Conservation (phyloP, 352 stramenopile species). For the Phytopythium mirpurense region DNA sequence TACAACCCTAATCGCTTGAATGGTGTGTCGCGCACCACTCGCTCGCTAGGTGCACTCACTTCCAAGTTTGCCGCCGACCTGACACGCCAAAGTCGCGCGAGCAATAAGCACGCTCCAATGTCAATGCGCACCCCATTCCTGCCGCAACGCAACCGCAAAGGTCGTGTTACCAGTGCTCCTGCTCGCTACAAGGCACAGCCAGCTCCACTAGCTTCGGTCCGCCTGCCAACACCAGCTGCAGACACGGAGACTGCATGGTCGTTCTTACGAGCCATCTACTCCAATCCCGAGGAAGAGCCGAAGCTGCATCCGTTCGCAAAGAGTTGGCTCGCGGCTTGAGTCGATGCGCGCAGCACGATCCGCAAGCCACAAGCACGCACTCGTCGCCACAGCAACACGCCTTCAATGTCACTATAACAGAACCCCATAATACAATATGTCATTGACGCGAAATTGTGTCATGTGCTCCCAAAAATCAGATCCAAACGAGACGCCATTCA, state of each 20-base stretch:
- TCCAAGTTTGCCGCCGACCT: neutral
- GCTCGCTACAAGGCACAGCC: neutral
- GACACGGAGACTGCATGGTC: neutral
- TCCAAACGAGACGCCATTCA: no score
- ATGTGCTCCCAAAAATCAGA: no score
- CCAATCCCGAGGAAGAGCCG: slow-evolving; percentile 4
- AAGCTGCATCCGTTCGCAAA: slow-evolving; percentile 5
- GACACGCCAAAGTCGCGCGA: no score
- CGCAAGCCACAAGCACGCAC: no score
- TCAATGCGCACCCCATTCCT: neutral
- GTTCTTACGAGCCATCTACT: slow-evolving; percentile 3
- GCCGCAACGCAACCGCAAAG: neutral
- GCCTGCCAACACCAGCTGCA: no score
- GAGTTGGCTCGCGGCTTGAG: neutral
- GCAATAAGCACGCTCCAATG: no score
- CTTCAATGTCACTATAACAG: neutral
- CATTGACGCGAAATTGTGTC: no score
- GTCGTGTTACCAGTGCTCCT: neutral
- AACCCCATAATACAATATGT: neutral
- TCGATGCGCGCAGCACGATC: no score
- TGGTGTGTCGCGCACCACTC: no score
- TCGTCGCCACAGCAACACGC: no score
- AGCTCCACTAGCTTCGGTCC: neutral
- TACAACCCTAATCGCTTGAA: no score
- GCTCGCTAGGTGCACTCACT: neutral